These are phyloP conservation scores for Leccinum fuscescens DNA, from an alignment of 1,284 basidiomycete genomes.

Conservation along the genomic window DNA sequence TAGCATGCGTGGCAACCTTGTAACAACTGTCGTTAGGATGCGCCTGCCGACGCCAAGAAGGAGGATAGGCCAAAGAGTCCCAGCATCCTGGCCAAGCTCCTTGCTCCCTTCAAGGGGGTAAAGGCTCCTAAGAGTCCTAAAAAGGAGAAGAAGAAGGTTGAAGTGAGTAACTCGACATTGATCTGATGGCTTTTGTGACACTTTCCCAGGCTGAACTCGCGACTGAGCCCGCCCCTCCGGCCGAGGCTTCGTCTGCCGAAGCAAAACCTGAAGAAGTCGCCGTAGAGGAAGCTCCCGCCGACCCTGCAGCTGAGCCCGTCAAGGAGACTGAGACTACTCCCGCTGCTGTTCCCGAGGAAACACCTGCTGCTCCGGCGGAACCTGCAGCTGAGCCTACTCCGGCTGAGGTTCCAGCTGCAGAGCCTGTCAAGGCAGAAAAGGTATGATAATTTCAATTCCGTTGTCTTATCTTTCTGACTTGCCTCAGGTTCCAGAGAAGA, in stretches of 20 bases:
- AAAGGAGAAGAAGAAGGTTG: conserved; percentile 75
- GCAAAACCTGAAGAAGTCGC: conserved; percentile 37
- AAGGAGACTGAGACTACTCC: conserved; percentile 44
- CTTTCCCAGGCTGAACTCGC: conserved; percentile 14
- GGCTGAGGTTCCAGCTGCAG: conserved; percentile 35
- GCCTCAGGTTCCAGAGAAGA: conserved; percentile 45
- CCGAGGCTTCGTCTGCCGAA: conserved; percentile 37
- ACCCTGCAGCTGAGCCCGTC: conserved; percentile 45
- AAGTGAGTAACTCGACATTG: conserved; percentile 38
- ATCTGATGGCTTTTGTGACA: conserved; percentile 2
- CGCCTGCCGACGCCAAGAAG: conserved; percentile 57
- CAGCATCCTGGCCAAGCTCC: conserved; percentile 64
- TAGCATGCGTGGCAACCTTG: neutral
- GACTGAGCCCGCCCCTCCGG: conserved; percentile 31
- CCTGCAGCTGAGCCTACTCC: conserved; percentile 27
- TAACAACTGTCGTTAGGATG: conserved; percentile 28
- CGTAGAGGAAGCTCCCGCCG: conserved; percentile 34
- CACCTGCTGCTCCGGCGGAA: conserved; percentile 34
- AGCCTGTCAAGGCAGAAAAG: conserved; percentile 64
- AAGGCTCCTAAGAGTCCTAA: conserved; percentile 51
- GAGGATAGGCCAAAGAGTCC: conserved; percentile 78
- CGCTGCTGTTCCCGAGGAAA: conserved; percentile 28
- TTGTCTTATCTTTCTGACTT: conserved; percentile 1
- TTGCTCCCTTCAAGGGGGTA: conserved; percentile 66
- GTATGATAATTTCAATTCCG: conserved; percentile 31